Conservation (phyloP, 2,329 filamentous ascomycete genomes). For the Xylaria sp. region DNA sequence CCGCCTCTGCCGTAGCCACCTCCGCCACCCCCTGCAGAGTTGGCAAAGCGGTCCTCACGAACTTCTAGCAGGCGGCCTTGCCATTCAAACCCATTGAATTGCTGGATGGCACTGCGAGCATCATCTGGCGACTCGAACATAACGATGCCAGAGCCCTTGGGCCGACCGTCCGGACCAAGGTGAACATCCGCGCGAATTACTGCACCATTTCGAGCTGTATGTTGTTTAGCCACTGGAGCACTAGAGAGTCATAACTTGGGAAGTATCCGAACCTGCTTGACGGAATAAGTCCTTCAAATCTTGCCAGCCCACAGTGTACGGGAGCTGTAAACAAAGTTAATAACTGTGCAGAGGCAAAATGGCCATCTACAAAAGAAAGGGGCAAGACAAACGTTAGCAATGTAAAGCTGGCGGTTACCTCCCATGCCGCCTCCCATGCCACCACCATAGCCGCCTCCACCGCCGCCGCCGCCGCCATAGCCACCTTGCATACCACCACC, state of each 20-base stretch:
- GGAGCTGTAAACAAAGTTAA: conserved; percentile 72
- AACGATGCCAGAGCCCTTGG: conserved; percentile 97
- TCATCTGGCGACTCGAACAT: conserved; percentile 96
- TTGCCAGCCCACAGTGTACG: conserved; percentile 98
- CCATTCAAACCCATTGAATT: conserved; percentile 99
- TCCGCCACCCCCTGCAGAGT: conserved; percentile 63
- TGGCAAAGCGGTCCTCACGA: conserved; percentile 93
- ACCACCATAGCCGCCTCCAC: conserved; percentile 65
- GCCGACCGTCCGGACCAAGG: conserved; percentile 87
- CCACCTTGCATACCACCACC: conserved; percentile 62
- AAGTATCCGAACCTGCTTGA: conserved; percentile 82
- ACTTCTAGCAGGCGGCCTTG: conserved; percentile 94
- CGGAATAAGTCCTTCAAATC: conserved; percentile 99
- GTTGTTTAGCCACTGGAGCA: conserved; percentile 33
- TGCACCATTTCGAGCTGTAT: conserved; percentile 71
- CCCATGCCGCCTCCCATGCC: conserved; percentile 61
- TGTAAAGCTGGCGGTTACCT: conserved; percentile 90
- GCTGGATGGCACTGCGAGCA: conserved; percentile 92
- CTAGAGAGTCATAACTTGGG: background rate
- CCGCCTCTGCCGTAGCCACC: conserved; percentile 67
- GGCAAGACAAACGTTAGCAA: conserved; percentile 90
- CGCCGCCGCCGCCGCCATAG: conserved; percentile 66
- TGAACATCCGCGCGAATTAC: conserved; percentile 97
- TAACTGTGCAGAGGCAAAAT: conserved; percentile 36
- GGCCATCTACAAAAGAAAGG: conserved; percentile 48